Base-by-base conservation (phyloP, 2,329 filamentous ascomycete genomes). In the Trichoderma sp. region DNA sequence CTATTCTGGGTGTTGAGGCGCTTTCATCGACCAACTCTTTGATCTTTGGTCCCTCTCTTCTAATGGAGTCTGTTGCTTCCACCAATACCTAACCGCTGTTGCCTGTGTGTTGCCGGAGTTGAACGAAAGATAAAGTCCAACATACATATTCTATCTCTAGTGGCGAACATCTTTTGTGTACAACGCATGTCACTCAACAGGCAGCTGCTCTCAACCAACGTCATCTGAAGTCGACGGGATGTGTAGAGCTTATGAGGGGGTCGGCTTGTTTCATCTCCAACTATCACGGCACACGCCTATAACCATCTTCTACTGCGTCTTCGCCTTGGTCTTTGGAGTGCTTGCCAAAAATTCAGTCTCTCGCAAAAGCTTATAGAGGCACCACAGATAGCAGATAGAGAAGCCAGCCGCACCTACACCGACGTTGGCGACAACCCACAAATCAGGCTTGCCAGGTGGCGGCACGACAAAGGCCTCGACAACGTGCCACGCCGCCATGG, bases 401-500 rank as follows among this genome's bases (percentile, higher is more conserved):
- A 98, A 99, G 0, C 95, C 97, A 4, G 90, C 92, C 27, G 94
- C 94, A 8, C 97, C 97, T 27, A 98, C 85, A 21, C 95, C 91
- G 9, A 97, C 95, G 81, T 99, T 99, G 14, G 92, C 89, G 3
- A 99, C 95, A 3, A 97, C 92, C 96, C 96, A 99, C 1, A 99
- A 86, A 85, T 99, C 97, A 0, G 97, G 97, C 84, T 97, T 98
- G 75, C 89, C 88, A 0, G 86, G 79, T 5, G 96, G 95, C 16
- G 95, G 92, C 11, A 83, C 77, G 1, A 95, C 85, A 76, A 91
- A 91, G 1, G 89, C 89, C 79, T 98, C 94, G 0, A 91, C 85
- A 14, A 94, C 83, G 83, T 99, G 97, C 95, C 97, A 98, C 16
- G 84, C 88, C 16, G 91, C 86, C 92, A 98, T 98, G 38, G 87